These are phyloP conservation scores for Conticribra guillardii DNA, from an alignment of 108 stramenopile species.

Conservation along the genomic window DNA sequence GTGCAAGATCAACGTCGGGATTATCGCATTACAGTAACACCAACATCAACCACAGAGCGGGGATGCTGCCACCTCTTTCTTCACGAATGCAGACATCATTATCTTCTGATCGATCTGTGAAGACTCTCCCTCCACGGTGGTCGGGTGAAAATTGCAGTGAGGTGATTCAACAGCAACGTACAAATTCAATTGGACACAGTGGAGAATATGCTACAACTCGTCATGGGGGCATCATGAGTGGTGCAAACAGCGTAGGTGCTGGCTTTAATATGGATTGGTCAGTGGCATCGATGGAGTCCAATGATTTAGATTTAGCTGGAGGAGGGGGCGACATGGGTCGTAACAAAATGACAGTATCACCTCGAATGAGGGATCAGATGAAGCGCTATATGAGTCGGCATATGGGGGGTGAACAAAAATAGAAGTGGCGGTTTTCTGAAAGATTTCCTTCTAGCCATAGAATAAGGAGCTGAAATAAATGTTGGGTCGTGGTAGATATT, in stretches of 20 bases:
- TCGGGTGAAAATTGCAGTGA: too few relatives aligned
- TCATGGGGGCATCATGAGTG: conserved; percentile 1
- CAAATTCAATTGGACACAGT: neutral
- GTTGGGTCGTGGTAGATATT: too few relatives aligned
- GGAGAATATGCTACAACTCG: neutral
- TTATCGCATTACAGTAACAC: neutral
- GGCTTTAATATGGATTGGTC: conserved; percentile 36
- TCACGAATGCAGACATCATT: conserved; percentile 11
- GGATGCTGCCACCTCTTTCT: conserved; percentile 15
- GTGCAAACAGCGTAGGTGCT: conserved; percentile 25
- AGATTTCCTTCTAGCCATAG: too few relatives aligned
- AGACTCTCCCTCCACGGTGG: conserved; percentile 2
- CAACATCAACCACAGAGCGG: conserved; percentile 9
- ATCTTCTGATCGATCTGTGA: conserved; percentile 32
- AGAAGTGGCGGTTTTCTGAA: too few relatives aligned
- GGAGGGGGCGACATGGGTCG: neutral
- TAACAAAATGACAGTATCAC: conserved; percentile 7
- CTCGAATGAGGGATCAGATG: conserved; percentile 44
- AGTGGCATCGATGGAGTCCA: conserved; percentile 40
- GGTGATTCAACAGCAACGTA: too few relatives aligned
- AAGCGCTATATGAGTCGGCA: conserved; percentile 40
- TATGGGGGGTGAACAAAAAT: conserved; percentile 18
- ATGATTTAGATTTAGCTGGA: conserved; percentile 46
- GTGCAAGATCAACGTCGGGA: too few relatives aligned
- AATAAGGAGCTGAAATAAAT: too few relatives aligned